Percentiles rank a stretch among this genome's conserved stretches.
phyloP scores from a whole-genome alignment of 2,329 filamentous ascomycete species.

The Talaromyces amestolkiae region DNA sequence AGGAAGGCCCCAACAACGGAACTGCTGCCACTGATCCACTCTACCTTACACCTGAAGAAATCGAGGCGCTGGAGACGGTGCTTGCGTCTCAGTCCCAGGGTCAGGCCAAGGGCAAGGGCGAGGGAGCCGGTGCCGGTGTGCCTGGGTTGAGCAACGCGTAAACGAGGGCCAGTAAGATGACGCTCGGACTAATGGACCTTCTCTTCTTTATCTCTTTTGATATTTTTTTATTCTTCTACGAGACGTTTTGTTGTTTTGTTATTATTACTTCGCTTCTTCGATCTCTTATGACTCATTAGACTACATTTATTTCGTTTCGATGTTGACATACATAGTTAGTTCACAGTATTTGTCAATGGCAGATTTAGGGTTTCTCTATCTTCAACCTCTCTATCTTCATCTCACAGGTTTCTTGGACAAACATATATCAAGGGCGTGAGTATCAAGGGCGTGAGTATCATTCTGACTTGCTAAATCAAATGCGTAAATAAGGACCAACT shows the following conservation, averaged over 20 bases:
- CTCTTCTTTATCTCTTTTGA: not conserved
- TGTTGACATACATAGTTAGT: not conserved
- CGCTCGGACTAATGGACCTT: not conserved
- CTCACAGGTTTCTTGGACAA: too few species aligned
- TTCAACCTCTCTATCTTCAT: not conserved
- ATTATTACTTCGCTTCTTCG: not conserved
- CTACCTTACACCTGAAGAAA: constrained; percentile 1
- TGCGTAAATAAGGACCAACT: not conserved
- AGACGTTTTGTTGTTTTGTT: not conserved
- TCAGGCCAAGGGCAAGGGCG: not conserved
- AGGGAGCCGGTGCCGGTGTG: not conserved
- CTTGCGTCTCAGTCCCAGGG: constrained; percentile 4
- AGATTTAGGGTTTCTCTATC: not conserved
- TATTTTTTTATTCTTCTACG: not conserved
- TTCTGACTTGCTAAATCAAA: not conserved
- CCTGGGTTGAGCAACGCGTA: not conserved
- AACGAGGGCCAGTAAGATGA: not conserved
- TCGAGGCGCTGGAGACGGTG: not conserved
- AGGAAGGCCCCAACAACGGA: not conserved
- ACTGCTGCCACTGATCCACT: not conserved
- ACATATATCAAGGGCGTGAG: too few species aligned
- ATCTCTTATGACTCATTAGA: not conserved
- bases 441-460: not conserved
- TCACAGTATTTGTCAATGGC: constrained; percentile 7
- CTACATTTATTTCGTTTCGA: constrained; percentile 5